Conservation (phyloP, 2,329 filamentous ascomycete genomes). For the Beauveria brongniartii region DNA sequence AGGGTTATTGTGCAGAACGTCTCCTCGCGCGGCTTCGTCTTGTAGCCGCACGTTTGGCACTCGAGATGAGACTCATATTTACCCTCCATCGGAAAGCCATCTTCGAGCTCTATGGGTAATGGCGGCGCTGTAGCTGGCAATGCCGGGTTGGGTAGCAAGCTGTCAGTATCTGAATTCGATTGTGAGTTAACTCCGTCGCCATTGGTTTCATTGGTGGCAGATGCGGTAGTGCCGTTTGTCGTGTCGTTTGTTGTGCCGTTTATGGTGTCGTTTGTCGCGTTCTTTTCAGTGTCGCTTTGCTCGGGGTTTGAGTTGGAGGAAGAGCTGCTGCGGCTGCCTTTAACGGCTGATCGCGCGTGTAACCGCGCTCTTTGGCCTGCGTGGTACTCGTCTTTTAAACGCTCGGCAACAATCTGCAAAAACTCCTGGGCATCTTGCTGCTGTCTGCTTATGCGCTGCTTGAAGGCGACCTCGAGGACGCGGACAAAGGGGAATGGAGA, state of each 20-base stretch:
- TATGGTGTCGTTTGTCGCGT: not conserved
- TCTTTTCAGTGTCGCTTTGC: constrained; percentile 17
- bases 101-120: constrained; percentile 42
- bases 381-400: constrained; percentile 89
- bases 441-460: constrained; percentile 82
- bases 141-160: constrained; percentile 13
- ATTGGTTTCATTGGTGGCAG: not conserved
- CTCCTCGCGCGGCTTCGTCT: constrained; percentile 73
- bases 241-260: not conserved
- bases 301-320: constrained; percentile 6
- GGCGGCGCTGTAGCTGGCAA: constrained; percentile 12
- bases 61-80: constrained; percentile 91
- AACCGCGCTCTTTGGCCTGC: constrained; percentile 68
- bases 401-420: constrained; percentile 84
- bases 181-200: constrained; percentile 7
- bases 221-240: not conserved
- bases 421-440: constrained; percentile 99
- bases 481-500: constrained; percentile 77
- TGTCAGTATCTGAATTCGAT: not conserved
- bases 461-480: constrained; percentile 77
- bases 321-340: constrained; percentile 11
- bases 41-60: constrained; percentile 83
- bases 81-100: constrained; percentile 87
- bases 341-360: constrained; percentile 35
- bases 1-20: constrained; percentile 89